A percentile compares a stretch with the other conserved stretches of the same genome.
Evolutionary conservation across 176 grass and related monocot genomes (phyloP).

Genomic region (Oryza coarctata): DNA sequence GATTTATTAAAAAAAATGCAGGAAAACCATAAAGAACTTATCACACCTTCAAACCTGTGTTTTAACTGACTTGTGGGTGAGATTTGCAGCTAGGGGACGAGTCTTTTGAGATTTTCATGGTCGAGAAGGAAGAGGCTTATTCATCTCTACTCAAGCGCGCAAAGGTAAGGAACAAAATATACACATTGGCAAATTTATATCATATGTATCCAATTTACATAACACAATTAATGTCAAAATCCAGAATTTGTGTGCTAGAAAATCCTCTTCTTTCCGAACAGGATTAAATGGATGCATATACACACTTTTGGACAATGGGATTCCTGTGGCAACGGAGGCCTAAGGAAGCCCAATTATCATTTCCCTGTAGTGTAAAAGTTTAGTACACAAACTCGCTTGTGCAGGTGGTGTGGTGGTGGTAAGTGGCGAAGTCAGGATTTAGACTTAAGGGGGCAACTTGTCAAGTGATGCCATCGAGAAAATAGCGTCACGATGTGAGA

Average conservation of each 20-base stretch:
- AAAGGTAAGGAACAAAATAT: slow-evolving; percentile 40
- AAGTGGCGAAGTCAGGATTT: too few relatives aligned
- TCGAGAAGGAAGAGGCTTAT: slow-evolving; percentile 53
- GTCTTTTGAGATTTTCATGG: slow-evolving; percentile 45
- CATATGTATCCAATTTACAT: neutral
- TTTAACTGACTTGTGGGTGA: neutral
- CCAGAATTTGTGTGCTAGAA: neutral
- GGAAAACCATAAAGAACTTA: neutral
- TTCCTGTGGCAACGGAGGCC: too few relatives aligned
- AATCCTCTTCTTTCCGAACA: neutral
- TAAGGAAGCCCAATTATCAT: too few relatives aligned
- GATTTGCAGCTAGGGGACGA: slow-evolving; percentile 57
- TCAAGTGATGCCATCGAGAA: too few relatives aligned
- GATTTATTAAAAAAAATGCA: neutral
- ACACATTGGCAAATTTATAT: neutral
- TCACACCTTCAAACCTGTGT: neutral
- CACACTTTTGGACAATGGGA: too few relatives aligned
- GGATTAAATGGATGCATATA: neutral
- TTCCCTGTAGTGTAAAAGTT: too few relatives aligned
- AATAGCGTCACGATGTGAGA: too few relatives aligned
- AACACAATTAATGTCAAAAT: neutral
- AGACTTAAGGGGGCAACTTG: too few relatives aligned
- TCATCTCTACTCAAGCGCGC: slow-evolving; percentile 52
- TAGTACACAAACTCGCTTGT: too few relatives aligned
- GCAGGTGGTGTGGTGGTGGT: too few relatives aligned